A percentile compares a stretch with the other conserved stretches of the same genome.
These are phyloP conservation scores for Auricularia sp. DNA, from an alignment of 768 basidiomycete species.

Conservation along the genomic window DNA sequence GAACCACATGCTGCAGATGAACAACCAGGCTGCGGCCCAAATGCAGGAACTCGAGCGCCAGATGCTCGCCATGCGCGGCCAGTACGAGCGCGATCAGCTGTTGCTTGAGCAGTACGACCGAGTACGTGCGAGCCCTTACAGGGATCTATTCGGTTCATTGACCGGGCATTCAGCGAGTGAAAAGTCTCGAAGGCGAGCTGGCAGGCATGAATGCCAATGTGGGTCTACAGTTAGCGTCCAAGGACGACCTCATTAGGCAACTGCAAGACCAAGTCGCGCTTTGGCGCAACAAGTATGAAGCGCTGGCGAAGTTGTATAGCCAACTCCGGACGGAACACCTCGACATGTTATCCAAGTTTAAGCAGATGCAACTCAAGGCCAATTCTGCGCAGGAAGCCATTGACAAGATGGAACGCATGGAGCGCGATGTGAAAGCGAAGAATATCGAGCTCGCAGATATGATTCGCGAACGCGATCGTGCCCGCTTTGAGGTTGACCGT, in stretches of 20 bases:
- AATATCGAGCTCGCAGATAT: slow-evolving; percentile 97
- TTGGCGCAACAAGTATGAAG: slow-evolving; percentile 99
- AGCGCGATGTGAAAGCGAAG: slow-evolving; percentile 95
- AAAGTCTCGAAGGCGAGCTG: slow-evolving; percentile 88
- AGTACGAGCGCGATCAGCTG: slow-evolving; percentile 96
- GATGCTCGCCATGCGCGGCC: slow-evolving; percentile 85
- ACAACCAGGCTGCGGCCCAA: slow-evolving; percentile 66
- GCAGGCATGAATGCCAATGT: slow-evolving; percentile 64
- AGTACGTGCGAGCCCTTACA: slow-evolving; percentile 36
- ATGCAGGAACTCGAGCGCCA: slow-evolving; percentile 80
- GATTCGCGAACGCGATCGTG: slow-evolving; percentile 94
- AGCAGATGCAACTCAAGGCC: slow-evolving; percentile 93
- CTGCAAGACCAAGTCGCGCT: slow-evolving; percentile 92
- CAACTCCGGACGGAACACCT: slow-evolving; percentile 95
- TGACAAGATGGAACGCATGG: slow-evolving; percentile 98
- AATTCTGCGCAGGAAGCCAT: slow-evolving; percentile 97
- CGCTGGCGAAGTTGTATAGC: slow-evolving; percentile 95
- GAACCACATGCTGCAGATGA: slow-evolving; percentile 72
- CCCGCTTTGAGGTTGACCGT: slow-evolving; percentile 89
- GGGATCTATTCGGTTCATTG: background rate
- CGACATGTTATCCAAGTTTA: slow-evolving; percentile 94
- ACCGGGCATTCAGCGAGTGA: slow-evolving; percentile 61
- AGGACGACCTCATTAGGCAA: slow-evolving; percentile 92
- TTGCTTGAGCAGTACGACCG: slow-evolving; percentile 95
- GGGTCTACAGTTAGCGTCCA: slow-evolving; percentile 75